Base-by-base conservation (phyloP, 73 alveolate genomes). In the Durusdinium trenchii region DNA sequence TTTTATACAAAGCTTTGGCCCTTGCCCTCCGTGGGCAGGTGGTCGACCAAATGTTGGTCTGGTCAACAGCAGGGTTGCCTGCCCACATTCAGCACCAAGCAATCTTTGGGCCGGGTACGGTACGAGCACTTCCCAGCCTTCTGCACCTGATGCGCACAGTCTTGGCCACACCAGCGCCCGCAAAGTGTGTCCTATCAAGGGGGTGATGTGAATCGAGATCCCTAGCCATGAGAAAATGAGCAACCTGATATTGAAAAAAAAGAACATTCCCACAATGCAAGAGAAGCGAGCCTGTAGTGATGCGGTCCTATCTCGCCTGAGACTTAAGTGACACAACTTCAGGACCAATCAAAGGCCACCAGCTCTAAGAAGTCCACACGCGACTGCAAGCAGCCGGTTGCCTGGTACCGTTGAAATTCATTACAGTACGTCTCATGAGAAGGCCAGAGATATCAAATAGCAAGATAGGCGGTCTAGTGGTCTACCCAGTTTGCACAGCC, bases 1-100 rank as follows among this genome's bases (percentile, higher is more conserved):
- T n/a, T n/a, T n/a, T n/a, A n/a, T n/a, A n/a, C n/a, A n/a, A n/a
- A n/a, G n/a, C n/a, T 57, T 57, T 57, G 32, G 23, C 38, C 79
- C 79, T n/a, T n/a, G 46, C 98, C 98, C 98, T 38, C 48, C 54
- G n/a, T 78, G 98, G n/a, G 60, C 86, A 36, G 98, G 98, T 35
- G 98, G 98, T 54, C 98, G 98, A 20, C 98, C 98, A 38, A 91
- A 91, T 46, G 67, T 91, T 3, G 98, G 98, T 23, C 98, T 48
- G 16, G 98, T 91, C 90, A 91, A 42, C 57, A 67, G 81, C 51
- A 91, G 45, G n/a, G 79, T 64, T 40, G 82, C 98, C 98, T 90
- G 45, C 48, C 48, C 38, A 28, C 30, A 45, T 82, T 35, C 35
- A 26, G 50, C 36, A 26, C 36, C 78, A 36, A 23, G 20, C 94